These are phyloP conservation scores for Fusarium piperis DNA, from an alignment of 2,329 filamentous ascomycete species.

Conservation along the genomic window DNA sequence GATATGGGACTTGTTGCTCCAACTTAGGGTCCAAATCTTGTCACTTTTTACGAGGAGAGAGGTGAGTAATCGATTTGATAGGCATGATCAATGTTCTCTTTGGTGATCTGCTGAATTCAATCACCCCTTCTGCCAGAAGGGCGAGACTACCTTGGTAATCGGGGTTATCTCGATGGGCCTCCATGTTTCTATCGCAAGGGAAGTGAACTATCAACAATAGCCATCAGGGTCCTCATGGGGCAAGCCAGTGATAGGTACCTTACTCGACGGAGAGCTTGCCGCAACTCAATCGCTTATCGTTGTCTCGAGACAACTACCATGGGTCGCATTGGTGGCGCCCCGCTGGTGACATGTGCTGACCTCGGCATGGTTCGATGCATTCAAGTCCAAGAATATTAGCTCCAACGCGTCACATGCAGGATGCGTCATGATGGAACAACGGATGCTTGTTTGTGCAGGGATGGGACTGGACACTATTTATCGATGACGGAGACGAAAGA, in stretches of 20 bases:
- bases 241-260: background rate
- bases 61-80: no score
- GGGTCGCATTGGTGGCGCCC: background rate
- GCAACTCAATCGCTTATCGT: background rate
- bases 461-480: background rate
- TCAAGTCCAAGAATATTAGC: background rate
- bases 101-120: no score
- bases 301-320: background rate
- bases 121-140: no score
- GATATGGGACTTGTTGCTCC: no score
- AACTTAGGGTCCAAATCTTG: no score
- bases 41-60: no score
- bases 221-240: background rate
- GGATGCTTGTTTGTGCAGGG: background rate
- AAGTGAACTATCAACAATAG: background rate
- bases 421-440: background rate
- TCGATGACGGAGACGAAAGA: background rate
- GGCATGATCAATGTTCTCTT: no score
- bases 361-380: background rate
- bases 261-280: background rate
- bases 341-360: background rate
- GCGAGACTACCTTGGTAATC: no score
- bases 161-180: no score
- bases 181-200: background rate
- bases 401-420: background rate